A percentile compares a stretch with the other conserved stretches of the same genome.
These are phyloP conservation scores for Turritis glabra DNA, from an alignment of 345 rosid species.

Conservation along the genomic window DNA sequence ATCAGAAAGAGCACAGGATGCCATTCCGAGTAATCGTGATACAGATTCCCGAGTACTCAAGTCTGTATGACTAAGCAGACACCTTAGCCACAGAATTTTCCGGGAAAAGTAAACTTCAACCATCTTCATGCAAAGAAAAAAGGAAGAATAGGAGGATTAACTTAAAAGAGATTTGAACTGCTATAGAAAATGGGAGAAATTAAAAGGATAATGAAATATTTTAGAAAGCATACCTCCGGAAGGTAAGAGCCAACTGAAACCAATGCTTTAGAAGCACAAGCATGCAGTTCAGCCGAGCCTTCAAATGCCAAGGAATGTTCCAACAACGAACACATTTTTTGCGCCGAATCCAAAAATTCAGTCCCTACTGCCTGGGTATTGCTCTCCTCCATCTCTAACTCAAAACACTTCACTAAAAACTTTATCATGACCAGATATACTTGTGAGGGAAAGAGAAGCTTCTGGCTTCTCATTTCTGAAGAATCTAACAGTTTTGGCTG, in stretches of 20 bases:
- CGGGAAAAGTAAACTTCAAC: slow-evolving; percentile 64
- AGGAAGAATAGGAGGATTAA: neutral
- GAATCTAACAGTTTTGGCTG: slow-evolving; percentile 72
- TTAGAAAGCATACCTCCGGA: slow-evolving; percentile 64
- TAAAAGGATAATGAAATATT: slow-evolving; percentile 11
- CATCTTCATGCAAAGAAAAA: slow-evolving; percentile 48
- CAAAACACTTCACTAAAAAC: slow-evolving; percentile 82
- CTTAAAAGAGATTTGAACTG: slow-evolving; percentile 8
- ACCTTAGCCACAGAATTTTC: slow-evolving; percentile 79
- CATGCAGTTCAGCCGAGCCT: slow-evolving; percentile 84
- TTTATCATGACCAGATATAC: slow-evolving; percentile 74
- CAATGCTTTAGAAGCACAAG: slow-evolving; percentile 75
- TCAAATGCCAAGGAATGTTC: slow-evolving; percentile 89
- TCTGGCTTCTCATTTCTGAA: slow-evolving; percentile 66
- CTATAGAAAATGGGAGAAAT: slow-evolving; percentile 12
- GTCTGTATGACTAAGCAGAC: slow-evolving; percentile 73
- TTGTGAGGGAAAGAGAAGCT: slow-evolving; percentile 77
- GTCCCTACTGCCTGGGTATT: slow-evolving; percentile 52
- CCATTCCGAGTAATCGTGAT: slow-evolving; percentile 88
- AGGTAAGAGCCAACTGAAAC: slow-evolving; percentile 72
- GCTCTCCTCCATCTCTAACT: slow-evolving; percentile 64
- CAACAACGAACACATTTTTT: slow-evolving; percentile 67
- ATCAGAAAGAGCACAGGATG: slow-evolving; percentile 74
- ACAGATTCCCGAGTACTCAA: slow-evolving; percentile 86
- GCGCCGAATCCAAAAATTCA: slow-evolving; percentile 64